Conservation (phyloP, 768 basidiomycete species). For the Naganishia friedmannii region DNA sequence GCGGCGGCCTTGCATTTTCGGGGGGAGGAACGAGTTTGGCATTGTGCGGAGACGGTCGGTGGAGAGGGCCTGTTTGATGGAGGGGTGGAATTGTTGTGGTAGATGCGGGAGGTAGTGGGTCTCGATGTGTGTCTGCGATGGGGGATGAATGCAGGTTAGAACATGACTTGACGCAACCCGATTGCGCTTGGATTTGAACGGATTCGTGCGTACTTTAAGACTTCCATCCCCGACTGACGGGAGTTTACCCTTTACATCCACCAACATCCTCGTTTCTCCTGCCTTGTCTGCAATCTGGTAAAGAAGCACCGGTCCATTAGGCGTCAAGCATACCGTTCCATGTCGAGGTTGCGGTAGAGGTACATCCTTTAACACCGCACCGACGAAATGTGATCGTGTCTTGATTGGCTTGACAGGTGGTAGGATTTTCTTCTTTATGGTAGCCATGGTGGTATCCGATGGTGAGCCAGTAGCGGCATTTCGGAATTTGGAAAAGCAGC, state of each 20-base stretch:
- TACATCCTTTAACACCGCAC: constrained; percentile 75
- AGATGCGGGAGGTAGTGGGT: constrained; percentile 74
- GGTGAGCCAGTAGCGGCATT: constrained; percentile 35
- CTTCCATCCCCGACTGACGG: constrained; percentile 61
- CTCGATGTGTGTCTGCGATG: constrained; percentile 64
- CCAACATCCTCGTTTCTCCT: constrained; percentile 84
- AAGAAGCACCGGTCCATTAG: constrained; percentile 82
- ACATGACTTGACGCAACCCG: not conserved
- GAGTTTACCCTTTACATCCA: constrained; percentile 80
- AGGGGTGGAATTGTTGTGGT: constrained; percentile 65
- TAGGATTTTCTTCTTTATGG: not conserved
- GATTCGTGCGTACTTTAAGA: constrained; percentile 60
- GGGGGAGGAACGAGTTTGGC: constrained; percentile 91
- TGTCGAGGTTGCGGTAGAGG: constrained; percentile 53
- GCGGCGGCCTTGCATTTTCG: constrained; percentile 62
- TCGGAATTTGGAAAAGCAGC: constrained; percentile 92
- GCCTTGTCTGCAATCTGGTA: constrained; percentile 78
- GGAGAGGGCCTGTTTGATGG: constrained; percentile 69
- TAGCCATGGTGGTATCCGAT: not conserved
- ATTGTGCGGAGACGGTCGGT: constrained; percentile 78
- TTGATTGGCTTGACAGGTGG: constrained; percentile 36
- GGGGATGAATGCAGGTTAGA: not conserved
- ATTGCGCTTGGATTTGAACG: not conserved
- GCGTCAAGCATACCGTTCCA: constrained; percentile 76
- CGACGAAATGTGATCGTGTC: constrained; percentile 77